Base-by-base conservation (phyloP, 768 basidiomycete genomes). In the Phlebiopsis flavidoalba region DNA sequence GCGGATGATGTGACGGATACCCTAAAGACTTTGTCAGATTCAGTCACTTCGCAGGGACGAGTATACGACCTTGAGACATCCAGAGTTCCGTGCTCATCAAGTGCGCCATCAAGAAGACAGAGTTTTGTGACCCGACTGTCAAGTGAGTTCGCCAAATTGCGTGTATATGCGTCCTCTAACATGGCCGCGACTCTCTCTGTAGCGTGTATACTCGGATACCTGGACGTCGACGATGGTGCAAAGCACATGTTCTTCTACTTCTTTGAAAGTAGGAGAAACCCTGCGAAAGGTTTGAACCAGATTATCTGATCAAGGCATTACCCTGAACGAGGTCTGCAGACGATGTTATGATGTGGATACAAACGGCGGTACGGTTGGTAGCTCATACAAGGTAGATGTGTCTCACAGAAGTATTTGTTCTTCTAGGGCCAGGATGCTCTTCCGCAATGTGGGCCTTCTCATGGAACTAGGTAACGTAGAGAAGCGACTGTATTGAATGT, bases 281-380 rank as follows among this genome's bases (percentile, higher is more conserved):
- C 80, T 2, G 75, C 68, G 6, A 71, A 66, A 33, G 78, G 78
- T 79, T 50, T 4, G 40, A 12, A 12, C 40, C 10, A 43, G 3
- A 43, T 17, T 2, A 12, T 8, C 40, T 43, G 40, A 12, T 12
- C 40, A 17, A 12, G 3, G 10, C 40, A 43, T 43, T 17, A 17
- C 49, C 26, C 31, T 24, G 51, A 58, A 10, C 40, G 17, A 14
- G 5, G 8, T 31, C 33, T 50, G 8, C 49, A 77, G 87, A 87
- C 66, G 84, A 86, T 71, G 80, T 86, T 26, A 77, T 87, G 74
- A 84, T 88, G 82, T 87, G 86, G 85, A 86, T 86, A n/a, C n/a
- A 47, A 86, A 86, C 54, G 86, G 84, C 72, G 85, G 72, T 73
- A 53, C 8, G 62, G 31, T 17, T 19, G 8, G 15, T 5, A 8